Evolutionary conservation across 2,329 filamentous ascomycete species (phyloP).

Genomic region (Diplodia scrobiculata): DNA sequence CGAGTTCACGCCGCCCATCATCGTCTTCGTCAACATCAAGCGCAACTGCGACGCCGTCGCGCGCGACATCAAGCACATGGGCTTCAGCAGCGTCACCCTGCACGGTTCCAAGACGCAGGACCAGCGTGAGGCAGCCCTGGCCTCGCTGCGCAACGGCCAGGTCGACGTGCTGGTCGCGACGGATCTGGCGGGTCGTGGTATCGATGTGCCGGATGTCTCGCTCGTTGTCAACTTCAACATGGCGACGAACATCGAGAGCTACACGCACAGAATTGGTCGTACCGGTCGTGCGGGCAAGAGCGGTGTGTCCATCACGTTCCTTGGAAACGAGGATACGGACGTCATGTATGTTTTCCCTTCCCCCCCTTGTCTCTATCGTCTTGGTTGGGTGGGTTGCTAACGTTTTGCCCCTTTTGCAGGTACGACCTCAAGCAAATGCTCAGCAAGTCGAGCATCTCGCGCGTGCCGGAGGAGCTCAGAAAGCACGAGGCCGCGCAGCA

Average conservation of each 20-base stretch:
- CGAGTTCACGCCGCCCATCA: slow-evolving; percentile 85
- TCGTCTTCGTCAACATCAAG: slow-evolving; percentile 99
- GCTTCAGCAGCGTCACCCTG: slow-evolving; percentile 83
- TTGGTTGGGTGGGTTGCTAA: slow-evolving; percentile 8
- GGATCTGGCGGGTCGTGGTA: slow-evolving; percentile 93
- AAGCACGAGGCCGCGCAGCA: slow-evolving; percentile 91
- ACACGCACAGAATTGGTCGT: slow-evolving; percentile 99
- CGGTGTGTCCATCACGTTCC: slow-evolving; percentile 93
- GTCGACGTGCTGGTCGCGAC: slow-evolving; percentile 92
- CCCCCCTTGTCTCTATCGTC: not conserved
- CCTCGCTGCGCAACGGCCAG: slow-evolving; percentile 75
- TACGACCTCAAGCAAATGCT: slow-evolving; percentile 95
- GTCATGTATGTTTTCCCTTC: slow-evolving; percentile 64
- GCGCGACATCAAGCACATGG: slow-evolving; percentile 90
- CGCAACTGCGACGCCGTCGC: slow-evolving; percentile 96
- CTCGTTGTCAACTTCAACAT: slow-evolving; percentile 98
- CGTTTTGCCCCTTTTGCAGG: slow-evolving; percentile 36
- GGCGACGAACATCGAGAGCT: slow-evolving; percentile 96
- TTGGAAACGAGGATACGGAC: slow-evolving; percentile 86
- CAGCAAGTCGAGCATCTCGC: slow-evolving; percentile 81
- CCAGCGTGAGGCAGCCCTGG: slow-evolving; percentile 89
- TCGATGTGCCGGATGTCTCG: slow-evolving; percentile 91
- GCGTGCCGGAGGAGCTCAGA: slow-evolving; percentile 86
- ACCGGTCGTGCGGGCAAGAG: slow-evolving; percentile 97
- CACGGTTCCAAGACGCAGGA: slow-evolving; percentile 98